Base-by-base conservation (phyloP, 2,329 filamentous ascomycete genomes). In the Sporothrix protearum region DNA sequence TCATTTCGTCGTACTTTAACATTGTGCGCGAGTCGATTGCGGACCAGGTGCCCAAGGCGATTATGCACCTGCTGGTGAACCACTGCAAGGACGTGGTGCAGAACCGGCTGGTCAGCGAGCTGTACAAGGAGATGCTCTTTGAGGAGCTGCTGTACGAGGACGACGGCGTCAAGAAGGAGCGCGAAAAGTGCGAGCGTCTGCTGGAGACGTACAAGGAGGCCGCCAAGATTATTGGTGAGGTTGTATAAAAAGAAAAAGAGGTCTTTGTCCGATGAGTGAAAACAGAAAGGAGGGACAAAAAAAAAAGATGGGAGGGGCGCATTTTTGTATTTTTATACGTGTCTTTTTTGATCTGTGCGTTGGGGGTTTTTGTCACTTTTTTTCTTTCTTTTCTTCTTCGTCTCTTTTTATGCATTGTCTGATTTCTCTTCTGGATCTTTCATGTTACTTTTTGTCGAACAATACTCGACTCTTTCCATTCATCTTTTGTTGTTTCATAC, bases 1-100 rank as follows among this genome's bases (percentile, higher is more conserved):
- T 99, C 71, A 99, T 99, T 80, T 97, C 93, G 42, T 97, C 94
- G 0, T 99, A 99, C 85, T 99, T 99, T 85, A 97, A 97, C 81
- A 99, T 99, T 78, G 96, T 99, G 63, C 92, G 96, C 74, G 96
- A 99, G 82, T 95, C 93, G n/a, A 97, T 97, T 77, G 95, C 95
- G 59, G 96, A 99, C 80, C 95, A 98, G 82, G 96, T 99, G 12
- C 96, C 96, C 76, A 99, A 99, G 83, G 96, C 96, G 5, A 92
- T 99, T 76, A 99, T 99, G 96, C 96, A 99, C 80, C 88, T 99
- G 63, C 88, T 99, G 45, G 96, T 99, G 79, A 99, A 99, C 82
- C 93, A 97, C 84, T 97, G 93, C 83, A 97, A 98, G 81, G 96
- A 99, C 76, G 95, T 95, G 14, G 94, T 99, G 42, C 96, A 99